phyloP scores from a whole-genome alignment of 2,329 filamentous ascomycete species.

The Talaromyces atroroseus region DNA sequence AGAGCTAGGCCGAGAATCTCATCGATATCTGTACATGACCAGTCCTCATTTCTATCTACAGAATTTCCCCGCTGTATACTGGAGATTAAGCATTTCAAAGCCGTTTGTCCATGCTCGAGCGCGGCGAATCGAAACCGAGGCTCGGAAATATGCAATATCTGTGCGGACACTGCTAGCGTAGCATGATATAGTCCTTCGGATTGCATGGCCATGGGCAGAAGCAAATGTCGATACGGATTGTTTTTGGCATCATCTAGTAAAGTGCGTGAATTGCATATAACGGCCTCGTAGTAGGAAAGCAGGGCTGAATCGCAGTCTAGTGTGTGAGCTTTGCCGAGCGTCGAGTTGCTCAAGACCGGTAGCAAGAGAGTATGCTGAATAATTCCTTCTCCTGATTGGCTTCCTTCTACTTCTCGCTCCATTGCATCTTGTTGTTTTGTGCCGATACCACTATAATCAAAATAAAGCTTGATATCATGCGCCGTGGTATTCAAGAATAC shows the following conservation, averaged over 20 bases:
- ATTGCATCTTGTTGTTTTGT: background rate
- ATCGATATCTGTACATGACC: constrained; percentile 18
- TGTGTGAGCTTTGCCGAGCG: background rate
- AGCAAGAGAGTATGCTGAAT: background rate
- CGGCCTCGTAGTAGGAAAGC: constrained; percentile 22
- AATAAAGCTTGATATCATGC: constrained; percentile 7
- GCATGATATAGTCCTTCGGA: constrained; percentile 24
- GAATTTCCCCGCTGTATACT: background rate
- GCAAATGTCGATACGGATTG: constrained; percentile 26
- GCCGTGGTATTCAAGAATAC: constrained; percentile 10
- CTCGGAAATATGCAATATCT: constrained; percentile 20
- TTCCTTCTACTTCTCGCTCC: background rate
- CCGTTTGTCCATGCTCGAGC: constrained; percentile 19
- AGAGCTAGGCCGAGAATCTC: constrained; percentile 23
- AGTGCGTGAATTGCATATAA: constrained; percentile 25
- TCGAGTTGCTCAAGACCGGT: background rate
- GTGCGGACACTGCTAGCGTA: constrained; percentile 23
- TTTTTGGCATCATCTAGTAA: constrained; percentile 22
- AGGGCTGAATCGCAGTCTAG: constrained; percentile 17
- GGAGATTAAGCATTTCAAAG: constrained; percentile 5
- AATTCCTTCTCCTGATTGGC: background rate
- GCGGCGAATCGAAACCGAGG: constrained; percentile 19
- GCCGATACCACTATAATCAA: background rate
- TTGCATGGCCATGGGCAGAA: constrained; percentile 24
- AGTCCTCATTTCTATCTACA: background rate